Evolutionary conservation across 2,329 filamentous ascomycete genomes (phyloP), one percentile per base, ranked within the genome.

Genomic region (Thielaviopsis euricoi): DNA sequence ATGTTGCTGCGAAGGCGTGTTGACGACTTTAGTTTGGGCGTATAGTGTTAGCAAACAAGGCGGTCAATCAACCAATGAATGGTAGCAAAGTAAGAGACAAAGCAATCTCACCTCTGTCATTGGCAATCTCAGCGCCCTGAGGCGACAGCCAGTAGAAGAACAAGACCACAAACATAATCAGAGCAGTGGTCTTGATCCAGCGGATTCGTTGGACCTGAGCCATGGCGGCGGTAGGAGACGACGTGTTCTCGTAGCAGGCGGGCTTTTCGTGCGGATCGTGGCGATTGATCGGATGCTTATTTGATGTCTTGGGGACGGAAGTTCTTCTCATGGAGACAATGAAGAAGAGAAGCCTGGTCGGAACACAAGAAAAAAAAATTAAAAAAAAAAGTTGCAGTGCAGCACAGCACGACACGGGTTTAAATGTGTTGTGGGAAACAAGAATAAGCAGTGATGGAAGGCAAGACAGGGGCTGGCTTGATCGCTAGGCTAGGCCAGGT

Each of bases 181-280:
- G 79, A 63, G 79, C 79, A 65, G 76, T 77, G 61, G 80, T 82
- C 74, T 83, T 84, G 64, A 83, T 68, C 76, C 80, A 85, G 67
- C 82, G 79, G 63, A 79, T 74, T 69, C 76, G 78, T 73, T 83
- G 81, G 67, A 79, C 76, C 72, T 83, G 81, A 62, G 80, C 77
- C 74, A 81, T 80, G 70, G 74, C 48, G 55, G 51, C 7, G 13
- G 53, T 12, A 63, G 73, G 70, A 64, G 72, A 69, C 62, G 68
- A 64, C 64, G 72, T 71, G 54, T n/a, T 46, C 33, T 48, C 48
- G 72, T 84, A 84, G 65, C 81, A 78, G 66, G 74, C 78, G 65
- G 77, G 76, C 67, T 85, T 85, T 70, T 85, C 81, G 79, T 80
- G 71, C 62, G 79, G 80, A 66, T 85, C 81, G 76, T 74, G 72